phyloP scores from a whole-genome alignment of 106 monocot species.

The Posidonia australis region DNA sequence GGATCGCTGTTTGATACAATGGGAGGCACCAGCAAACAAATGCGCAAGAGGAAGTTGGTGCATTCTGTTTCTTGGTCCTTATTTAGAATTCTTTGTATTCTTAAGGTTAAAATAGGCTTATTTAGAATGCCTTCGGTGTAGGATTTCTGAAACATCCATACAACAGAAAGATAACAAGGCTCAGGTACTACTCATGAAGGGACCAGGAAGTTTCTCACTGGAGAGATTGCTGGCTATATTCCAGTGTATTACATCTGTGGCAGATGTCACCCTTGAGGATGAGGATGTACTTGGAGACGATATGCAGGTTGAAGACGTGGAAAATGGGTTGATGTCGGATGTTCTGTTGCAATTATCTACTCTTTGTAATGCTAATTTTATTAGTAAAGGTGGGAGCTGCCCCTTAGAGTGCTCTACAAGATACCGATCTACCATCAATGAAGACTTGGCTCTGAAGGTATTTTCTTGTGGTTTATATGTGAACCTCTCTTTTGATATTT shows the following conservation, averaged over 20 bases:
- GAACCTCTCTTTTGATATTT: background rate
- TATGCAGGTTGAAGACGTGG: slow-evolving; percentile 7
- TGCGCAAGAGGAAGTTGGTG: slow-evolving; percentile 67
- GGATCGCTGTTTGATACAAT: slow-evolving; percentile 76
- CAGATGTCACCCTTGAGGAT: slow-evolving; percentile 32
- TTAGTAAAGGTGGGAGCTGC: slow-evolving; percentile 58
- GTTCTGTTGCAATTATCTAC: slow-evolving; percentile 77
- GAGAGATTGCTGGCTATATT: slow-evolving; percentile 91
- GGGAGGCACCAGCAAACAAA: slow-evolving; percentile 45
- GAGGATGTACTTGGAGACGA: slow-evolving; percentile 27
- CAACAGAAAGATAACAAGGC: slow-evolving; percentile 46
- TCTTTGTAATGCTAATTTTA: slow-evolving; percentile 84
- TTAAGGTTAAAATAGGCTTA: background rate
- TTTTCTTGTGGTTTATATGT: background rate
- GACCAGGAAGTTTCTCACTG: slow-evolving; percentile 85
- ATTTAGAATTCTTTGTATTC: background rate
- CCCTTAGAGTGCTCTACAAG: slow-evolving; percentile 80
- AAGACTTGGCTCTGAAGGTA: slow-evolving; percentile 83
- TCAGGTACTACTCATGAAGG: slow-evolving; percentile 70
- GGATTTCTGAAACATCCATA: slow-evolving; percentile 52
- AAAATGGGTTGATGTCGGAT: slow-evolving; percentile 58
- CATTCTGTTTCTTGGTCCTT: background rate
- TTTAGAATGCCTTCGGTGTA: slow-evolving; percentile 13
- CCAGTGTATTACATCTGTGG: slow-evolving; percentile 75
- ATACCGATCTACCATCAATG: slow-evolving; percentile 66